These are phyloP conservation scores for Aureobasidium musti DNA, from an alignment of 2,329 filamentous ascomycete genomes.

Conservation along the genomic window DNA sequence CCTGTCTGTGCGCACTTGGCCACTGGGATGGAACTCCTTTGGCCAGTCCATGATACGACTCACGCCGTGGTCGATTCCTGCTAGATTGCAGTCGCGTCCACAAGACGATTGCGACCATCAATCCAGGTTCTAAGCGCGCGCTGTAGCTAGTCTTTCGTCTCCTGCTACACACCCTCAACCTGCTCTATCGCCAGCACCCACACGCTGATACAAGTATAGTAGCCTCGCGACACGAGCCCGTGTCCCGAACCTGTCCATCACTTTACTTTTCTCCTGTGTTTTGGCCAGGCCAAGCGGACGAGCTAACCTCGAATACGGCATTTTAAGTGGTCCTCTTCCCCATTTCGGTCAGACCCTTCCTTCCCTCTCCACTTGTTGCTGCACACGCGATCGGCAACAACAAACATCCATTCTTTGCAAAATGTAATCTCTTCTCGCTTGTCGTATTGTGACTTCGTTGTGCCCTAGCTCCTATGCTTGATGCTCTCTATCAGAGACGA, in stretches of 20 bases:
- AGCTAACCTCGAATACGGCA: slow-evolving; percentile 11
- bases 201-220: slow-evolving; percentile 3
- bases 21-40: slow-evolving; percentile 13
- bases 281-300: slow-evolving; percentile 22
- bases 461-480: neutral
- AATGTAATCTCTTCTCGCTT: slow-evolving; percentile 2
- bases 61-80: slow-evolving; percentile 21
- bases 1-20: slow-evolving; percentile 24
- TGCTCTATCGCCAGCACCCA: too few species aligned
- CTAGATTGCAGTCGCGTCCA: slow-evolving; percentile 20
- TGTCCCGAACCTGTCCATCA: slow-evolving; percentile 24
- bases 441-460: neutral
- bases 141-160: neutral
- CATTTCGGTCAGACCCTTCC: slow-evolving; percentile 16
- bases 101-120: neutral
- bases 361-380: slow-evolving; percentile 25
- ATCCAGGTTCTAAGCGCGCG: neutral
- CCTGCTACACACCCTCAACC: slow-evolving; percentile 3
- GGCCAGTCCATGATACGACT: neutral
- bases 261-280: slow-evolving; percentile 26
- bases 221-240: neutral
- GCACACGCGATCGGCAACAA: slow-evolving; percentile 20
- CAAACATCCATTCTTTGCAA: slow-evolving; percentile 22
- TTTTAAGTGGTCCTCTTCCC: slow-evolving; percentile 15
- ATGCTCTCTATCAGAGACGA: slow-evolving; percentile 8